Evolutionary conservation across 192 early-diverging fungal species (phyloP), one percentile per base, ranked within the genome.

Genomic region (Physocladia obscura): DNA sequence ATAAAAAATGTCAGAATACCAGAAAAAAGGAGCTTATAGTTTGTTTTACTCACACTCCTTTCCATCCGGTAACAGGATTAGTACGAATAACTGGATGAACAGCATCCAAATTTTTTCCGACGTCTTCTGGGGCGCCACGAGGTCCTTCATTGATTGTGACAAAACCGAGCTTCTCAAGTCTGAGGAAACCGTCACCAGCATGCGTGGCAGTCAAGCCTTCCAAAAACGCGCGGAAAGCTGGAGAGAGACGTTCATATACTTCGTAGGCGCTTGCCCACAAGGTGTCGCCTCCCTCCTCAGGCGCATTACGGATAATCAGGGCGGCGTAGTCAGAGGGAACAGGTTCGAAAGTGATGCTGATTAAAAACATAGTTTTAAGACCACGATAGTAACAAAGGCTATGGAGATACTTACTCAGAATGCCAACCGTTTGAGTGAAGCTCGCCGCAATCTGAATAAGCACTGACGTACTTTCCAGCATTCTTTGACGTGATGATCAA

Each of bases 131-230:
- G 4, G 69, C 74, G 0, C 58, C 59, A 47, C 59, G 69, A 50
- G 69, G 57, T 15, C 59, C 69, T 4, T 47, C 49, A 36, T 61
- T 49, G 38, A 61, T 39, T 19, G 24, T 56, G 21, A 40, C 38
- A 2, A 68, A 57, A 1, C 65, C 65, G 19, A 37, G 34, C 11
- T 13, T 15, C 15, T 31, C 19, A 19, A 76, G 55, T 30, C 57
- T 36, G 38, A 32, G 36, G 67, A 69, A 69, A 6, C 55, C 62
- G 24, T 49, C 62, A 0, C 70, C 75, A 79, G 59, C 22, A 82
- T 89, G 86, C 0, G 77, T 79, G n/a, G 86, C 86, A 30, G 76
- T 74, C 19, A 89, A 76, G 8, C 81, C 78, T 67, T 89, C 88
- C 32, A 89, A 57, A n/a, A 81, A 70, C 8, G 61, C 77, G 31